phyloP scores from a whole-genome alignment of 1,284 basidiomycete species.

The Cutaneotrichosporon mucoides region DNA sequence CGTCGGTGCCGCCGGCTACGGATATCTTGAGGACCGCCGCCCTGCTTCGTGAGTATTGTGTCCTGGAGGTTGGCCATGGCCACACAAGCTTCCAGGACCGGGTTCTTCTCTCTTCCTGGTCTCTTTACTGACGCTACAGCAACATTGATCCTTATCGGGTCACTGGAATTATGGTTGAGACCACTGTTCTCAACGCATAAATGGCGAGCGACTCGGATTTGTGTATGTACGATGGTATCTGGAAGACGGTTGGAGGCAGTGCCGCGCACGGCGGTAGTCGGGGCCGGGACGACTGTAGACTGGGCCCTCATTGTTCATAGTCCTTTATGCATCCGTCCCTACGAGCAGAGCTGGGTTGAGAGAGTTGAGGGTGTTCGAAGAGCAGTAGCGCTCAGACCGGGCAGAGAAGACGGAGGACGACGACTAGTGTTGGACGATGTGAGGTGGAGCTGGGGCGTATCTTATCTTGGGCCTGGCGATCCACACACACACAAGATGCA shows the following conservation, averaged over 20 bases:
- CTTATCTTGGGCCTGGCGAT: too few species aligned
- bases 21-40: constrained; percentile 94
- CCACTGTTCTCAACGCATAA: constrained; percentile 56
- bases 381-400: too few species aligned
- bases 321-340: constrained; percentile 7
- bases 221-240: constrained; percentile 9
- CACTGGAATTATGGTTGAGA: constrained; percentile 83
- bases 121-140: constrained; percentile 2
- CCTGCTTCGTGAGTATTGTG: constrained; percentile 63
- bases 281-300: not conserved
- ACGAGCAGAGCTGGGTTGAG: too few species aligned
- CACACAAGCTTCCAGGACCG: too few species aligned
- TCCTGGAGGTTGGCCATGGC: too few species aligned
- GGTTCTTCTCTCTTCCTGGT: too few species aligned
- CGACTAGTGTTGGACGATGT: too few species aligned
- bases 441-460: too few species aligned
- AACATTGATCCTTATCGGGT: constrained; percentile 89
- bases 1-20: constrained; percentile 85
- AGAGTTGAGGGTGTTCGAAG: too few species aligned
- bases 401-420: too few species aligned
- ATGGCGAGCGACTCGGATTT: not conserved
- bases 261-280: not conserved
- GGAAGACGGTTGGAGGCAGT: too few species aligned
- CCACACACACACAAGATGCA: too few species aligned
- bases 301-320: constrained; percentile 4